Evolutionary conservation across 495 filamentous ascomycete genomes (phyloP).

Genomic region (Opeltia flavorubescens): DNA sequence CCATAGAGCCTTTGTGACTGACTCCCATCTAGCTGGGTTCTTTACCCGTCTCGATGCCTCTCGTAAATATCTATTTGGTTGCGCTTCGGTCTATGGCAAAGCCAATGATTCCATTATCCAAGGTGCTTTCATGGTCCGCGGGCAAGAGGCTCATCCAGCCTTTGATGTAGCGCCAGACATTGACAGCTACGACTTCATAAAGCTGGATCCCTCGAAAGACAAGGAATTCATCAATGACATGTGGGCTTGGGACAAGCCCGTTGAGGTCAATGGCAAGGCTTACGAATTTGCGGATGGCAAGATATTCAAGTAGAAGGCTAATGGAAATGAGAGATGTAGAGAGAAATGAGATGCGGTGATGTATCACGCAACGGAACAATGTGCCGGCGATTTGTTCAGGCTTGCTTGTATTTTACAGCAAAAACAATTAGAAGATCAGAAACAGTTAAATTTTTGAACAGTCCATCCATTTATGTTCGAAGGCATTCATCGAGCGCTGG

Average conservation of each 20-base stretch:
- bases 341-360: too few relatives aligned
- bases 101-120: slow-evolving; percentile 77
- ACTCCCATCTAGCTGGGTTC: slow-evolving; percentile 67
- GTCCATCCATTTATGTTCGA: too few relatives aligned
- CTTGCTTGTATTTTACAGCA: too few relatives aligned
- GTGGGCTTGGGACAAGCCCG: slow-evolving; percentile 82
- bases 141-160: slow-evolving; percentile 70
- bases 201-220: slow-evolving; percentile 85
- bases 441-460: too few relatives aligned
- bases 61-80: slow-evolving; percentile 97
- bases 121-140: slow-evolving; percentile 89
- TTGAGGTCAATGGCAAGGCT: slow-evolving; percentile 60
- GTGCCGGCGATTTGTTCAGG: too few relatives aligned
- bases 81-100: slow-evolving; percentile 72
- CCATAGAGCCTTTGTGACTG: neutral
- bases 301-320: slow-evolving; percentile 89
- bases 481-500: too few relatives aligned
- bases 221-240: slow-evolving; percentile 69
- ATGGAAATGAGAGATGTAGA: neutral
- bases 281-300: slow-evolving; percentile 74
- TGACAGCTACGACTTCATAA: slow-evolving; percentile 90
- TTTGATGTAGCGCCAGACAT: slow-evolving; percentile 95
- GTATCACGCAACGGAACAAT: too few relatives aligned
- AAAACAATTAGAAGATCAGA: too few relatives aligned
- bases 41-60: slow-evolving; percentile 93